phyloP scores from a whole-genome alignment of 208 protist species.

The Trypanosoma mega region DNA sequence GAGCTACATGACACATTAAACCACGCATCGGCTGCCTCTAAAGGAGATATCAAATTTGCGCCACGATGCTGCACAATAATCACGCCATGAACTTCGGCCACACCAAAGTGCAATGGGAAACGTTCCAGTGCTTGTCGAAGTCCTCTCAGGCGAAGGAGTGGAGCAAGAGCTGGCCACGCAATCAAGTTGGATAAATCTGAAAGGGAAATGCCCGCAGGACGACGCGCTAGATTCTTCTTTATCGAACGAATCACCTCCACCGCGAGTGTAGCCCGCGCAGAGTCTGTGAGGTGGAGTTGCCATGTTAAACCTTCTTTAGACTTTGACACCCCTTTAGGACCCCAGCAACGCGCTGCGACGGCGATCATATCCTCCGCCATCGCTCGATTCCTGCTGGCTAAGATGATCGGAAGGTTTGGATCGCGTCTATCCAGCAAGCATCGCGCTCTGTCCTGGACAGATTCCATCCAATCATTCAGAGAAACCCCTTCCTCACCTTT shows the following conservation, averaged over 20 bases:
- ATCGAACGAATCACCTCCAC: slow-evolving; percentile 12
- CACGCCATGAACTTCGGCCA: slow-evolving; percentile 8
- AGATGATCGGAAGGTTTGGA: background rate
- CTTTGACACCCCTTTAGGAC: background rate
- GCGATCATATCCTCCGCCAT: slow-evolving; percentile 4
- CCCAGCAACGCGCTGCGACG: slow-evolving; percentile 19
- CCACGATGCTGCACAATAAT: slow-evolving; percentile 2
- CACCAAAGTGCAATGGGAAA: slow-evolving; percentile 21
- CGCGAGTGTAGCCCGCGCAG: background rate
- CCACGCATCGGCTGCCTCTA: slow-evolving; percentile 11
- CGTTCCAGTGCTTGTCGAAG: slow-evolving; percentile 13
- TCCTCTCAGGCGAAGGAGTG: slow-evolving; percentile 13
- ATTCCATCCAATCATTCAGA: slow-evolving; percentile 2
- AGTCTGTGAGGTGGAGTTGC: slow-evolving; percentile 18
- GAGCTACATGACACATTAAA: no score
- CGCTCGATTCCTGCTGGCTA: background rate
- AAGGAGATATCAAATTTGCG: background rate
- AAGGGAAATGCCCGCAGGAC: slow-evolving; percentile 15
- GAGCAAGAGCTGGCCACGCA: slow-evolving; percentile 13
- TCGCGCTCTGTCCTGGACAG: slow-evolving; percentile 6
- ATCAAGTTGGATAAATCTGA: slow-evolving; percentile 18
- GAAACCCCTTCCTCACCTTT: background rate
- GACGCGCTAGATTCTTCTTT: slow-evolving; percentile 6
- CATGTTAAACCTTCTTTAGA: slow-evolving; percentile 1
- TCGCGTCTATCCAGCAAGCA: slow-evolving; percentile 11